These are phyloP conservation scores for Ophiostoma ulmi DNA, from an alignment of 2,329 filamentous ascomycete genomes.

Conservation along the genomic window DNA sequence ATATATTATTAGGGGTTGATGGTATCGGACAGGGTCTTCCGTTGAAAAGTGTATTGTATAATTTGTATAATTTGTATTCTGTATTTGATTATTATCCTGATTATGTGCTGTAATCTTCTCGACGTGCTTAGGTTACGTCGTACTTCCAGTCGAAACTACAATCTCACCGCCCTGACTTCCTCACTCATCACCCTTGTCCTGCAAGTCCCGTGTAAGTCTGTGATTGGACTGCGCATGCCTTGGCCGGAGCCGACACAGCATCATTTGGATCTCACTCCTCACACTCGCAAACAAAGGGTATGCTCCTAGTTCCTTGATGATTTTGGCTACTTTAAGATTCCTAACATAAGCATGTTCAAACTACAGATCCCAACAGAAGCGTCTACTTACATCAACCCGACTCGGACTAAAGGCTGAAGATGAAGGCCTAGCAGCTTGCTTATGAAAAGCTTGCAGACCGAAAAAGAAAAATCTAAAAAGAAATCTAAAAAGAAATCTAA, in stretches of 20 bases:
- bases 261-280: neutral
- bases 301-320: neutral
- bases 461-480: no score
- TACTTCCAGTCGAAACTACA: neutral
- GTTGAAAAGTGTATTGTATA: neutral
- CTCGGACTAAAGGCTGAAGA: no score
- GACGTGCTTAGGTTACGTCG: neutral
- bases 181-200: neutral
- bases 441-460: no score
- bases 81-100: neutral
- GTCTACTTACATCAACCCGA: neutral
- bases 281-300: neutral
- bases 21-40: neutral
- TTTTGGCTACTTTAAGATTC: neutral
- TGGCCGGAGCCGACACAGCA: neutral
- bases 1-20: neutral
- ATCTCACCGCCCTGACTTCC: constrained; percentile 1
- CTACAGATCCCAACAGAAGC: neutral
- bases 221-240: neutral
- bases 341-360: neutral
- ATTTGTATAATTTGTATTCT: neutral
- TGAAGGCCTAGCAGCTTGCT: neutral
- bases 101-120: neutral
- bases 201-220: neutral
- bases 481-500: no score